Base-by-base conservation (phyloP, 1,139 yeast species). In the Yamadazyma kanchanaburiensis region DNA sequence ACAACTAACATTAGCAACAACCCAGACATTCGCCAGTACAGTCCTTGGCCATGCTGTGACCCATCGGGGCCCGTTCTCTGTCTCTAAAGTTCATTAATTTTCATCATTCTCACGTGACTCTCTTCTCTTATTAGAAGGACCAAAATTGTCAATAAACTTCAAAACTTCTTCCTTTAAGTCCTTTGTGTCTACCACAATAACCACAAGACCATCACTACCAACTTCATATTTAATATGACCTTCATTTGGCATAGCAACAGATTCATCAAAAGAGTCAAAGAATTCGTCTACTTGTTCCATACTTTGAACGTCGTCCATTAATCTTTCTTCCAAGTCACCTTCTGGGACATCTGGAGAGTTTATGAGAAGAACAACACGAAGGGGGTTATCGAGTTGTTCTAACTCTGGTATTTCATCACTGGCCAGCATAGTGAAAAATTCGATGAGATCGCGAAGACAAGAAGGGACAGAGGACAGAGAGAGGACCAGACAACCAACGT, bases 131-230 rank as follows among this genome's bases (percentile, higher is more conserved):
- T 11, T 39, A 35, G 38, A 4, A 38, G 49, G 25, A n/a, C 42
- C 45, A 38, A 53, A 65, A 7, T 51, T 58, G 36, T 66, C 73
- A 34, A 67, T 55, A 41, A 64, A 67, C 31, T 45, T 44, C 43
- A 64, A 51, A 11, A 56, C 66, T 22, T 48, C 49, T 25, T 51
- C 51, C 30, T 55, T 52, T 40, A 66, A 49, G 21, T 52, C 53
- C 28, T 41, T 31, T 11, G 53, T 47, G 35, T 68, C 73, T 15
- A 77, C 77, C 19, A 80, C 65, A 24, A 80, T 65, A 23, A 80
- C 79, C 34, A 80, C 80, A 35, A 80, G 55, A 4, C 87, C 87
- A 48, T 80, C 87, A 37, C 82, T 76, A 4, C 84, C 84, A 6
- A 79, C 83, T 44, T 80, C 86, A 46, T 80, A 80, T 48, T 79